These are phyloP conservation scores for Vigna unguiculata DNA, from an alignment of 306 rosid species.

Conservation along the genomic window DNA sequence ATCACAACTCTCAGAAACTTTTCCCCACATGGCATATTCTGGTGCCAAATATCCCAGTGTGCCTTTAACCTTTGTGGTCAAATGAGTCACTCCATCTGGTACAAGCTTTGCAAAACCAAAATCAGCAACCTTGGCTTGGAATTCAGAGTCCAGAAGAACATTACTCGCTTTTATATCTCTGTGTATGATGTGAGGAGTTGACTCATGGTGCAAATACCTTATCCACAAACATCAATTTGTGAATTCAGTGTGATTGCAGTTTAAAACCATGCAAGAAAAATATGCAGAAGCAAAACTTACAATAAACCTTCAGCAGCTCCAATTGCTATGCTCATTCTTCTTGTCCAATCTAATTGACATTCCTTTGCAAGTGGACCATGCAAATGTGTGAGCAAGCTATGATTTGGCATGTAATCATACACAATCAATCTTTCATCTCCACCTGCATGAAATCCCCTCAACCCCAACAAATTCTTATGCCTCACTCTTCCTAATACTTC, in stretches of 20 bases:
- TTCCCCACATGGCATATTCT: conserved; percentile 92
- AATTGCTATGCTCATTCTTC: conserved; percentile 66
- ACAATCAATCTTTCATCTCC: conserved; percentile 85
- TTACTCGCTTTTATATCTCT: conserved; percentile 87
- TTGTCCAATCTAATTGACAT: conserved; percentile 71
- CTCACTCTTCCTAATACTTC: conserved; percentile 88
- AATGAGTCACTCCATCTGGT: conserved; percentile 72
- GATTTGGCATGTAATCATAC: conserved; percentile 84
- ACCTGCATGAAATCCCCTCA: conserved; percentile 81
- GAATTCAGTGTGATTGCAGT: neutral
- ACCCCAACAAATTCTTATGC: conserved; percentile 73
- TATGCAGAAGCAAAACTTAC: conserved; percentile 50
- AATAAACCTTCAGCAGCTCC: conserved; percentile 82
- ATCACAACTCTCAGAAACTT: conserved; percentile 79
- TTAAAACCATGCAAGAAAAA: neutral
- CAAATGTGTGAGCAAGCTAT: conserved; percentile 78
- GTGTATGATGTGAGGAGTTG: conserved; percentile 76
- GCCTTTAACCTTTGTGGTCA: conserved; percentile 82
- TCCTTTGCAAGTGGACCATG: conserved; percentile 70
- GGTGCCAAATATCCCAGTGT: conserved; percentile 87
- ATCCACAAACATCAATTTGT: neutral
- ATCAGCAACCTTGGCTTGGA: conserved; percentile 81
- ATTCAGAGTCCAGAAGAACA: conserved; percentile 66
- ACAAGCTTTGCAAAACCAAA: conserved; percentile 86
- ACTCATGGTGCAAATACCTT: conserved; percentile 81